Evolutionary conservation across 345 rosid genomes (phyloP).

Genomic region (Heritiera fomes): DNA sequence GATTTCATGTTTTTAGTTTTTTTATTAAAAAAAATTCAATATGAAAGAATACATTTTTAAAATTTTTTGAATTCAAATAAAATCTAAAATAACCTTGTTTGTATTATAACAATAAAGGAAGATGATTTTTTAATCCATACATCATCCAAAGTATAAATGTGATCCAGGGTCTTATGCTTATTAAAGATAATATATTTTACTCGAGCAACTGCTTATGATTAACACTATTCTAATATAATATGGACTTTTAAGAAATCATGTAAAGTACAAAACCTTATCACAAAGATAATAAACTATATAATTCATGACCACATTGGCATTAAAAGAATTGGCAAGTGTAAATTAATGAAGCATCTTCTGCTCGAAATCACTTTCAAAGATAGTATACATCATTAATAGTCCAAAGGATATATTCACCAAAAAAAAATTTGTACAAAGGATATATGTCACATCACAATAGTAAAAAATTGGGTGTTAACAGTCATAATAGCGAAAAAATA

Average conservation of each 20-base stretch:
- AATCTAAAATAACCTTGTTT: no score
- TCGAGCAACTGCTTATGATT: neutral
- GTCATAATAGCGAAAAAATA: no score
- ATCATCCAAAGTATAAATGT: neutral
- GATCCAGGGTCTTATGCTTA: constrained; percentile 6
- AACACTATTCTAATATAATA: neutral
- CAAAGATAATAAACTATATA: neutral
- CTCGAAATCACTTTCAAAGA: neutral
- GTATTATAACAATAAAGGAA: no score
- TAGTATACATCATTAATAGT: neutral
- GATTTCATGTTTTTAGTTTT: no score
- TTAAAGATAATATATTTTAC: constrained; percentile 8
- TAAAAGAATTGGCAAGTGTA: neutral
- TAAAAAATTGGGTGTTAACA: no score
- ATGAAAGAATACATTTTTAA: no score
- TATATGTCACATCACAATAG: neutral
- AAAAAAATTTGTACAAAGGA: neutral
- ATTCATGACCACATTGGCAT: neutral
- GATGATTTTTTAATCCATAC: no score
- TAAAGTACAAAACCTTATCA: neutral
- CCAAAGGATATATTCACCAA: neutral
- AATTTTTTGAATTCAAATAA: no score
- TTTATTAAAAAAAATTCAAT: no score
- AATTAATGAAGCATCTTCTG: neutral
- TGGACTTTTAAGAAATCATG: neutral